Conservation (phyloP, 805 yeast species). For the Wickerhamiella parazyma region DNA sequence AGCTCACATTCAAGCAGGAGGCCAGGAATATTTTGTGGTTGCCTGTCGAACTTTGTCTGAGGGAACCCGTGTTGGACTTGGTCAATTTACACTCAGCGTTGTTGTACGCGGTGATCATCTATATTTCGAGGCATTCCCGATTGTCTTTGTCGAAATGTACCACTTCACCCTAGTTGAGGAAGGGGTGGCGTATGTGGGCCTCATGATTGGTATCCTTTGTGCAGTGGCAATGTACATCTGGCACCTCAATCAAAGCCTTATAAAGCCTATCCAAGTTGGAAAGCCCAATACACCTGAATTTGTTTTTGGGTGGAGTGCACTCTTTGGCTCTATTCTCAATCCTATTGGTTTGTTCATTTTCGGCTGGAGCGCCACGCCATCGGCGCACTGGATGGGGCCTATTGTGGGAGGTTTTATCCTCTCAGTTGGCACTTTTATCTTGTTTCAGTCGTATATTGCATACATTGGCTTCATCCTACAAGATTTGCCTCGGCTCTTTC, state of each 20-base stretch:
- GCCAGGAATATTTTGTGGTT: slow-evolving; percentile 16
- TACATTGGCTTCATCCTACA: slow-evolving; percentile 21
- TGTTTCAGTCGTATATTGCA: slow-evolving; percentile 40
- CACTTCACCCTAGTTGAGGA: slow-evolving; percentile 35
- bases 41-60: slow-evolving; percentile 34
- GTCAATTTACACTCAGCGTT: slow-evolving; percentile 40
- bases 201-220: slow-evolving; percentile 32
- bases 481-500: slow-evolving; percentile 36
- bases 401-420: slow-evolving; percentile 32
- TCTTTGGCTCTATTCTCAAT: slow-evolving; percentile 32
- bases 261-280: not conserved
- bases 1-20: not conserved
- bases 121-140: slow-evolving; percentile 51
- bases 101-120: slow-evolving; percentile 38
- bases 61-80: slow-evolving; percentile 43
- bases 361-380: slow-evolving; percentile 43
- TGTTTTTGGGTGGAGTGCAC: slow-evolving; percentile 23
- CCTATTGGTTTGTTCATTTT: slow-evolving; percentile 44
- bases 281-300: slow-evolving; percentile 10
- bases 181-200: slow-evolving; percentile 36
- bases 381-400: slow-evolving; percentile 41
- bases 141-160: slow-evolving; percentile 35
- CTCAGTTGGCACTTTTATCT: slow-evolving; percentile 30
- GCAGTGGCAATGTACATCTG: slow-evolving; percentile 22
- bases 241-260: slow-evolving; percentile 7